phyloP scores from a whole-genome alignment of 1,284 basidiomycete genomes.

The Apiotrichum mycotoxinovorans region DNA sequence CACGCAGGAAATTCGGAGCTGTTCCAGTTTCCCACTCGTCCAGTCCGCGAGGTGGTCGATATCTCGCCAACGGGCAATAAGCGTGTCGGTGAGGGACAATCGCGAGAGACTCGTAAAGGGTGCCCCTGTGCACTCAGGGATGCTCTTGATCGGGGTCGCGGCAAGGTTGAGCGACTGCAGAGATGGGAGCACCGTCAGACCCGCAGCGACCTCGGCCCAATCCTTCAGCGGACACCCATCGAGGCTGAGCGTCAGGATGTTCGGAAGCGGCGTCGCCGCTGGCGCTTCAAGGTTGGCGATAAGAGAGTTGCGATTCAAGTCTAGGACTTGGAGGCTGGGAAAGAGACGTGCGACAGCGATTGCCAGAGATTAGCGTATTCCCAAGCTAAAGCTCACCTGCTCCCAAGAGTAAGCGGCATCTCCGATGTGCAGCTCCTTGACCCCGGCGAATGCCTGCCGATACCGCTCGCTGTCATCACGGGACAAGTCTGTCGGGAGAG shows the following conservation, averaged over 20 bases:
- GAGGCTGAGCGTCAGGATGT: constrained; percentile 64
- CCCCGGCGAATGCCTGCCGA: constrained; percentile 55
- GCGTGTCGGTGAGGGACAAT: constrained; percentile 54
- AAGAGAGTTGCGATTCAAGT: constrained; percentile 68
- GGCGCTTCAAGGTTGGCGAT: background rate
- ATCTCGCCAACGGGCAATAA: constrained; percentile 61
- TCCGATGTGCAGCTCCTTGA: constrained; percentile 74
- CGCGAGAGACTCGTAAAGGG: constrained; percentile 55
- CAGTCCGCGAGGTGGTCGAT: constrained; percentile 62
- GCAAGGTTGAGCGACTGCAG: constrained; percentile 67
- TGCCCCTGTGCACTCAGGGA: constrained; percentile 50
- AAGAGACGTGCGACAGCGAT: constrained; percentile 57
- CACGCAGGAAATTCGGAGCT: constrained; percentile 14
- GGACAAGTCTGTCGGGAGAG: constrained; percentile 53
- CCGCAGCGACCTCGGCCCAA: constrained; percentile 59
- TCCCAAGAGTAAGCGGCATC: constrained; percentile 66
- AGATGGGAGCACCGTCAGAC: constrained; percentile 54
- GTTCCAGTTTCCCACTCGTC: constrained; percentile 13
- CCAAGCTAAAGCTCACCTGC: constrained; percentile 53
- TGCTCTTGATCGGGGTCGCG: constrained; percentile 58
- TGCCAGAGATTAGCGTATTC: constrained; percentile 25
- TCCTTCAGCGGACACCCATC: constrained; percentile 65
- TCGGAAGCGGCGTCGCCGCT: constrained; percentile 9
- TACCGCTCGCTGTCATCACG: constrained; percentile 15
- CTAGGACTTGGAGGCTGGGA: constrained; percentile 61